Base-by-base conservation (phyloP, 345 rosid genomes). In the Odontarrhena argentea region DNA sequence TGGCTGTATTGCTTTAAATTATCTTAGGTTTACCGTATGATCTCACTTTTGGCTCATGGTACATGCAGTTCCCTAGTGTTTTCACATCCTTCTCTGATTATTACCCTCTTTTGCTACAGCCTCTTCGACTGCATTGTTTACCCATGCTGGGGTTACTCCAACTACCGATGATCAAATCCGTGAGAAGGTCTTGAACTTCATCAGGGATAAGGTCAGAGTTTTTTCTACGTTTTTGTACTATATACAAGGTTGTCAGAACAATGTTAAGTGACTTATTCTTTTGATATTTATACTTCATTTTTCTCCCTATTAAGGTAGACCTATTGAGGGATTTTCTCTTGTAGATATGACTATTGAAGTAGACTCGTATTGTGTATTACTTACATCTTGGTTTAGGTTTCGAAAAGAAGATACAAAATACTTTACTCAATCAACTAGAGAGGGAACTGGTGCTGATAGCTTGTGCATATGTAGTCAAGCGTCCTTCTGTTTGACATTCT, bases 121-220 rank as follows among this genome's bases (percentile, higher is more conserved):
- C 63, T 87, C 96, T 25, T 83, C 88, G 65, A 81, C 92, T 50
- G 93, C 96, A 15, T 77, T 95, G 71, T 95, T 95, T 77, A 86
- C 85, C 59, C 93, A 87, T 77, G 83, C 91, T 77, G 86, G 82
- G 12, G 87, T 71, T 68, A 84, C 78, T 65, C 91, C 88, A 51
- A 81, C 79, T 63, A 75, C 87, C 2, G 96, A 86, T 46, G 97
- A 88, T 64, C 75, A 77, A 63, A 81, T 86, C 14, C 93, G 99
- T 37, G 96, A 91, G 66, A 95, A 85, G 74, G 97, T 87, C 63
- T 75, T 95, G 30, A 80, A 80, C 55, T 95, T 91, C 72, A 84
- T 95, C 49, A 81, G 85, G 77, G 99, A 95, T 68, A 95, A 91
- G 96, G 99, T 95, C 41, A 54, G 73, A 63, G 36, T 51, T 36